Evolutionary conservation across 495 filamentous ascomycete genomes (phyloP).

Genomic region (Pseudoneurospora amorphoporcata): DNA sequence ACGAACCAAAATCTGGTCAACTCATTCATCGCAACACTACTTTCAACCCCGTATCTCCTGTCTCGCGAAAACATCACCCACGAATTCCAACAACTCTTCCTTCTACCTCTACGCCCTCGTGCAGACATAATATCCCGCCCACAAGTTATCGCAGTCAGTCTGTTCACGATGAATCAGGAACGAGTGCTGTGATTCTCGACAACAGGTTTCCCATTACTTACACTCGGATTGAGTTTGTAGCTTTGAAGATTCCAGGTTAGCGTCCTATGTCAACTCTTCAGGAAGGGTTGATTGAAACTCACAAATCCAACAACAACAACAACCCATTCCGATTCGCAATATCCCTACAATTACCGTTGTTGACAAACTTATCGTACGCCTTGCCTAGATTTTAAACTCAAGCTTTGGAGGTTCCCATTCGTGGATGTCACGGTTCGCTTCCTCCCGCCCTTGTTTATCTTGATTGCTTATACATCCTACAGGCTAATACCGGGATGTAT

Average conservation of each 20-base stretch:
- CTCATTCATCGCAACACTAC: neutral
- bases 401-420: neutral
- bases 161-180: constrained; percentile 21
- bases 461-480: neutral
- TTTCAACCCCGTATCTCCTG: neutral
- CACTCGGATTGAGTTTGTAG: constrained; percentile 18
- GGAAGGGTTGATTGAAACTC: neutral
- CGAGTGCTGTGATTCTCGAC: no score
- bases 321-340: constrained; percentile 6
- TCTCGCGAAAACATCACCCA: no score
- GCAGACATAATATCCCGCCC: constrained; percentile 21
- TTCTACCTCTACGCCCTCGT: constrained; percentile 1
- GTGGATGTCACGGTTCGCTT: neutral
- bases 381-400: no score
- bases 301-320: constrained; percentile 13
- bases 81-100: neutral
- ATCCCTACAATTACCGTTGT: constrained; percentile 6
- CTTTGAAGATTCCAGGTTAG: neutral
- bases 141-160: constrained; percentile 21
- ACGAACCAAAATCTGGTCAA: no score
- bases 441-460: neutral
- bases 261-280: neutral
- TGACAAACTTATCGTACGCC: constrained; percentile 4
- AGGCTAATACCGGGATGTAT: neutral
- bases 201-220: constrained; percentile 14